Conservation (phyloP, 2,329 filamentous ascomycete species). For the Ophidiomyces ophidiicola region DNA sequence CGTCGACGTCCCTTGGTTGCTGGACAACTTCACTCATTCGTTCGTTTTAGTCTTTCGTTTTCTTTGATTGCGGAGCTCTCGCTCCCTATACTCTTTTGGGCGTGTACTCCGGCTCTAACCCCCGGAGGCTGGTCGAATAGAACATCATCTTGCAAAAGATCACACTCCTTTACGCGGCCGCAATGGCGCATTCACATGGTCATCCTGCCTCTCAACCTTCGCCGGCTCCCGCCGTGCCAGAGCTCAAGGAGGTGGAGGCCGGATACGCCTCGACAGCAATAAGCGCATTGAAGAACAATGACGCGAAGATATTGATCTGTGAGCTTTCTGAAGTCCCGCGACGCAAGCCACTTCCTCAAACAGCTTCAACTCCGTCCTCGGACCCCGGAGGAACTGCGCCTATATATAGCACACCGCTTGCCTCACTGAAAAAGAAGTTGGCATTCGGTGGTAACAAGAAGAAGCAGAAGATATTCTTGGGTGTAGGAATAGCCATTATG, state of each 20-base stretch:
- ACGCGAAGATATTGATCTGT: slow-evolving; percentile 7
- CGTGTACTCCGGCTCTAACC: too few species aligned
- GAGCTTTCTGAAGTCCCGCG: slow-evolving; percentile 12
- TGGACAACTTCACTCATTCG: too few species aligned
- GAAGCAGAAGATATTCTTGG: slow-evolving; percentile 11
- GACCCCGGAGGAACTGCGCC: too few species aligned
- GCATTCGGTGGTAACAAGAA: slow-evolving; percentile 8
- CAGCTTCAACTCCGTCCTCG: too few species aligned
- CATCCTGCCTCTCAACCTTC: slow-evolving; percentile 7
- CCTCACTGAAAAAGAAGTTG: not conserved
- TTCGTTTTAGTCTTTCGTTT: too few species aligned
- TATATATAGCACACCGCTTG: not conserved
- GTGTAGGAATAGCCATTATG: slow-evolving; percentile 11
- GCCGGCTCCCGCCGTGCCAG: slow-evolving; percentile 5
- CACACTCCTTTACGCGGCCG: not conserved
- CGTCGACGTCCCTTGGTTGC: too few species aligned
- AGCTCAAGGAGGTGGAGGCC: slow-evolving; percentile 10
- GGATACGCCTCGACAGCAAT: not conserved
- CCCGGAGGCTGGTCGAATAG: too few species aligned
- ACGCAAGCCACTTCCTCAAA: slow-evolving; percentile 16
- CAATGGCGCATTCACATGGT: not conserved
- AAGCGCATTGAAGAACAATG: slow-evolving; percentile 9
- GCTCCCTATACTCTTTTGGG: too few species aligned
- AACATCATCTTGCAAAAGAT: not conserved
- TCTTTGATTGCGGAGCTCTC: too few species aligned